Evolutionary conservation across 2,329 filamentous ascomycete species (phyloP).

Genomic region (Aureobasidium pullulans): DNA sequence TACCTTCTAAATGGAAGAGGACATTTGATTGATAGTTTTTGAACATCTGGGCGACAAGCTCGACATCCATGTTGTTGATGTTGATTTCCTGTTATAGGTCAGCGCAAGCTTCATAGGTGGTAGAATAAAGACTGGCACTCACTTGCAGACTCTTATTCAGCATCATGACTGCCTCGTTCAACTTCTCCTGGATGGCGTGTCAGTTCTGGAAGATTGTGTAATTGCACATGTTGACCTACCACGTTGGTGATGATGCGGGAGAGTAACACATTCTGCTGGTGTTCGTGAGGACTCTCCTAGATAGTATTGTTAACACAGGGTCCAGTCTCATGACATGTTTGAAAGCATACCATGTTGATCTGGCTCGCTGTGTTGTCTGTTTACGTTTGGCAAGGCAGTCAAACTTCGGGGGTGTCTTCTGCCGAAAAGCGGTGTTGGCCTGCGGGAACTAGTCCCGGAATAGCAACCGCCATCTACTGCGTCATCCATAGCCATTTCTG

Average conservation of each 20-base stretch:
- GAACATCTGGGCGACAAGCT: slow-evolving; percentile 98
- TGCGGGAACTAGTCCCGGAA: slow-evolving; percentile 5
- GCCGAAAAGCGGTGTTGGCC: background rate
- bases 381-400: background rate
- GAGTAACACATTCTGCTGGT: slow-evolving; percentile 88
- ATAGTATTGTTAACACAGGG: background rate
- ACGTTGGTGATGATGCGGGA: slow-evolving; percentile 97
- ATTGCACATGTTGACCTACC: slow-evolving; percentile 50
- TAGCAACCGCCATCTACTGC: background rate
- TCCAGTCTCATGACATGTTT: too few relatives aligned
- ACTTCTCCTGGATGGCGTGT: slow-evolving; percentile 65
- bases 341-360: slow-evolving; percentile 3
- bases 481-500: background rate
- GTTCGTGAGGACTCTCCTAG: slow-evolving; percentile 91
- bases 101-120: background rate
- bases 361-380: background rate
- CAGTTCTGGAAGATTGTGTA: background rate
- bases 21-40: slow-evolving; percentile 99
- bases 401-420: background rate
- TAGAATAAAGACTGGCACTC: slow-evolving; percentile 16
- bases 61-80: slow-evolving; percentile 97
- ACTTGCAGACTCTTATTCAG: slow-evolving; percentile 91
- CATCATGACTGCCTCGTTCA: slow-evolving; percentile 87
- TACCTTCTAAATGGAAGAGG: slow-evolving; percentile 93
- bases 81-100: slow-evolving; percentile 70